Percentiles rank a stretch among this genome's conserved stretches.
phyloP scores from a whole-genome alignment of 257 asterid species.

The Forsythia viridissima region DNA sequence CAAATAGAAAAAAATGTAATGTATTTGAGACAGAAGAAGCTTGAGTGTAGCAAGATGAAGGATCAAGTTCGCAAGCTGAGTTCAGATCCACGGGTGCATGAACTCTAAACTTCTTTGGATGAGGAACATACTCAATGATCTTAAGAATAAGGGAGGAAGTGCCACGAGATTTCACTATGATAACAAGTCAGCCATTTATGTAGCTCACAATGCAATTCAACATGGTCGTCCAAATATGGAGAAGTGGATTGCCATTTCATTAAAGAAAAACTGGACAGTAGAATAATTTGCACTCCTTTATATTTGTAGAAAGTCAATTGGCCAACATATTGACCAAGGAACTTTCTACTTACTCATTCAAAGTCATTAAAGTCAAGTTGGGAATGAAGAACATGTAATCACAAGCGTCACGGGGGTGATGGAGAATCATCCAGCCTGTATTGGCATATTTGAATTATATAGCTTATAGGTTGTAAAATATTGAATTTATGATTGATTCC shows the following conservation, averaged over 20 bases:
- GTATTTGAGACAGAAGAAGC: not conserved
- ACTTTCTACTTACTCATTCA: not conserved
- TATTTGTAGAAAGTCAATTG: not conserved
- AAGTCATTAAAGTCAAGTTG: not conserved
- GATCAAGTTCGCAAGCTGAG: not conserved
- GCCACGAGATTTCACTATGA: not conserved
- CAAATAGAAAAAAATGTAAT: not conserved
- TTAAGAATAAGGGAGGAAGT: not conserved
- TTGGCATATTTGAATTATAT: not conserved
- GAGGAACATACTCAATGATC: not conserved
- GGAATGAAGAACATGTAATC: not conserved
- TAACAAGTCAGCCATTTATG: not conserved
- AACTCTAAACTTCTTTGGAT: not conserved
- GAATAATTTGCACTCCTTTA: not conserved
- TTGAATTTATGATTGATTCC: not conserved
- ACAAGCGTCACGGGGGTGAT: not conserved
- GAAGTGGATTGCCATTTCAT: not conserved
- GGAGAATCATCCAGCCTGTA: not conserved
- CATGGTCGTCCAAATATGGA: not conserved
- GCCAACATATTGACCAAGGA: not conserved
- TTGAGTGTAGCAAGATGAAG: not conserved
- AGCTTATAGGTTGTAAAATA: not conserved
- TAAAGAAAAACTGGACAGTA: not conserved
- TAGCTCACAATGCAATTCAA: not conserved
- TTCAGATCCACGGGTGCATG: not conserved